A percentile compares a stretch with the other conserved stretches of the same genome.
Evolutionary conservation across 371 early-diverging fungal species (phyloP).

Genomic region (Massospora cicadina): DNA sequence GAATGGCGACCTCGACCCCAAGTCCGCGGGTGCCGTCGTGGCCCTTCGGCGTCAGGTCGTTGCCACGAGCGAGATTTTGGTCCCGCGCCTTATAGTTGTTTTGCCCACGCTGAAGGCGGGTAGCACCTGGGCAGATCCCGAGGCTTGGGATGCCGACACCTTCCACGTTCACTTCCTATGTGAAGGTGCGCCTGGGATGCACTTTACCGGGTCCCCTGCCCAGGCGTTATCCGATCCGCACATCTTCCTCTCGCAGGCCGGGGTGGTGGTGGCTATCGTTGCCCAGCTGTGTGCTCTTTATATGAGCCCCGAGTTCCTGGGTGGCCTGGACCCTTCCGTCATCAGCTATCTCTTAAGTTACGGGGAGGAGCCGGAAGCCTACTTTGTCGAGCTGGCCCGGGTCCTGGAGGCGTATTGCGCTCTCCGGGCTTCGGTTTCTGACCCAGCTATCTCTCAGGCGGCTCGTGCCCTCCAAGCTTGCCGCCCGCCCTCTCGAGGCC

Average conservation of each 20-base stretch:
- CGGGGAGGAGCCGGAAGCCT: not conserved
- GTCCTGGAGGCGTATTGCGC: not conserved
- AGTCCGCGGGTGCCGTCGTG: not conserved
- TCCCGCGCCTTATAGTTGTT: conserved; percentile 3
- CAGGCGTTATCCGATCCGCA: not conserved
- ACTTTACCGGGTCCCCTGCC: not conserved
- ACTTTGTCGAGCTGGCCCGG: conserved; percentile 4
- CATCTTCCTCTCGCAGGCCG: not conserved
- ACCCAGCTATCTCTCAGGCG: not conserved
- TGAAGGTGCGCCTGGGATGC: conserved; percentile 2
- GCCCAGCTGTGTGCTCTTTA: conserved; percentile 7
- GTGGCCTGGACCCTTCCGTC: not conserved
- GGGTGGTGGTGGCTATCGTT: not conserved
- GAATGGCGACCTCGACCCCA: not conserved
- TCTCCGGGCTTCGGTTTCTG: not conserved
- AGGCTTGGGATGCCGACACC: not conserved
- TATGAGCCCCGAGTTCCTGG: conserved; percentile 1
- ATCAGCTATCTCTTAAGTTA: not conserved
- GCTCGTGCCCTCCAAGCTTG: not conserved
- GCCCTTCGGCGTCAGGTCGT: conserved; percentile 1
- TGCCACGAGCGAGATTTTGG: conserved; percentile 6
- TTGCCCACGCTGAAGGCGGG: not conserved
- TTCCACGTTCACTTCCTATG: conserved; percentile 7
- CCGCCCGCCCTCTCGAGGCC: not conserved
- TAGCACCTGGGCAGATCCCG: not conserved